Base-by-base conservation (phyloP, 306 rosid species). In the Myrica gale region DNA sequence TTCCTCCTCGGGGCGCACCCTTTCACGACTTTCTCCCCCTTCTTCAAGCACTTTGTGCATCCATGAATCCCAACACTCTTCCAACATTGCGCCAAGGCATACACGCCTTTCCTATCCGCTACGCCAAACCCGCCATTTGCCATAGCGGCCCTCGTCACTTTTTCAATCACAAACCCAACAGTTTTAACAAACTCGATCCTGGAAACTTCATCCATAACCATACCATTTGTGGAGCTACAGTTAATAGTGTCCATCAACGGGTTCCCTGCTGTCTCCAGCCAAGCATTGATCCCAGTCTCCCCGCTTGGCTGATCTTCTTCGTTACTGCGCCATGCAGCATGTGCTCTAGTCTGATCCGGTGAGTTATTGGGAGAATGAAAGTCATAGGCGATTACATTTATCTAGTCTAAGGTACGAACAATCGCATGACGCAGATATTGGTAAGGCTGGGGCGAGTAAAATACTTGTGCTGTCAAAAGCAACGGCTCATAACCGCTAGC, bases 21-120 rank as follows among this genome's bases (percentile, higher is more conserved):
- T n/a, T n/a, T n/a, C n/a, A n/a, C n/a, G n/a, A n/a, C n/a, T n/a
- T n/a, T n/a, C n/a, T n/a, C n/a, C n/a, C n/a, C n/a, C n/a, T n/a
- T n/a, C n/a, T n/a, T n/a, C n/a, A n/a, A n/a, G n/a, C n/a, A n/a
- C n/a, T n/a, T n/a, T n/a, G n/a, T n/a, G n/a, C n/a, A n/a, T n/a
- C n/a, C n/a, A n/a, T n/a, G n/a, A n/a, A n/a, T n/a, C n/a, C n/a
- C n/a, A n/a, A n/a, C n/a, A n/a, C n/a, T n/a, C 26, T 85, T 82
- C 98, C 97, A 93, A 61, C 98, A 93, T 86, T 93, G 97, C 10
- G 92, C 97, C 87, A 93, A 73, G 0, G 75, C 96, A 78, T 74
- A 91, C 76, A 93, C 82, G 0, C 96, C 92, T 44, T 83, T 52
- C 61, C 83, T 77, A 39, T 84, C 86, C 17, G 74, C 91, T 57